Percentiles rank a stretch among this genome's conserved stretches.
Conservation (phyloP, 2,329 filamentous ascomycete genomes). For the Exophiala lecanii-corni region DNA sequence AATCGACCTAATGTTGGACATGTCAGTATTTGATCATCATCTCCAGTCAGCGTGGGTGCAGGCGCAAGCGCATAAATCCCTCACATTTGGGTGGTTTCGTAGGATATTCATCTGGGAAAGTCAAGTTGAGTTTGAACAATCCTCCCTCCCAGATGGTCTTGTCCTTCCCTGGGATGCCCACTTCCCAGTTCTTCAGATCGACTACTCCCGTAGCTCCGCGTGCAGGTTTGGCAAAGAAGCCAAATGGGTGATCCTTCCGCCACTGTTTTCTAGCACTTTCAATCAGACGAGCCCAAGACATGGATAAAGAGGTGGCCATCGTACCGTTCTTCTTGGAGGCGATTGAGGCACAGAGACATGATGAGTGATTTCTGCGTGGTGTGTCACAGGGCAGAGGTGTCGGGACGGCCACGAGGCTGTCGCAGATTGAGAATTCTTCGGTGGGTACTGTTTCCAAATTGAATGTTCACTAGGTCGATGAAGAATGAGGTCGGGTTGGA, state of each 20-base stretch:
- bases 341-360: constrained; percentile 86
- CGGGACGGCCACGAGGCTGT: too few relatives aligned
- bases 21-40: constrained; percentile 19
- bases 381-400: too few relatives aligned
- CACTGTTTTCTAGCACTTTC: constrained; percentile 72
- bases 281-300: constrained; percentile 1
- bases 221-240: constrained; percentile 87
- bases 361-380: constrained; percentile 3
- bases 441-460: too few relatives aligned
- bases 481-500: too few relatives aligned
- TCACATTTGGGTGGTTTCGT: constrained; percentile 98
- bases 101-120: constrained; percentile 95
- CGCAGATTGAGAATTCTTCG: too few relatives aligned
- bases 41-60: neutral
- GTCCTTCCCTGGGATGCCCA: constrained; percentile 90
- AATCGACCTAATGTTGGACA: constrained; percentile 73
- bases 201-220: constrained; percentile 70
- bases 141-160: constrained; percentile 99
- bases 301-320: constrained; percentile 27
- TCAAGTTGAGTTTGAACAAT: constrained; percentile 87
- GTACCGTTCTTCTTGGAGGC: constrained; percentile 82
- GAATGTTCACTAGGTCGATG: neutral
- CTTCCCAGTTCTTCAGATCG: constrained; percentile 95
- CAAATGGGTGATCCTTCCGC: constrained; percentile 94
- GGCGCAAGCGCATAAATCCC: constrained; percentile 33